Conservation (phyloP, 805 yeast genomes). For the Candida ortonii region DNA sequence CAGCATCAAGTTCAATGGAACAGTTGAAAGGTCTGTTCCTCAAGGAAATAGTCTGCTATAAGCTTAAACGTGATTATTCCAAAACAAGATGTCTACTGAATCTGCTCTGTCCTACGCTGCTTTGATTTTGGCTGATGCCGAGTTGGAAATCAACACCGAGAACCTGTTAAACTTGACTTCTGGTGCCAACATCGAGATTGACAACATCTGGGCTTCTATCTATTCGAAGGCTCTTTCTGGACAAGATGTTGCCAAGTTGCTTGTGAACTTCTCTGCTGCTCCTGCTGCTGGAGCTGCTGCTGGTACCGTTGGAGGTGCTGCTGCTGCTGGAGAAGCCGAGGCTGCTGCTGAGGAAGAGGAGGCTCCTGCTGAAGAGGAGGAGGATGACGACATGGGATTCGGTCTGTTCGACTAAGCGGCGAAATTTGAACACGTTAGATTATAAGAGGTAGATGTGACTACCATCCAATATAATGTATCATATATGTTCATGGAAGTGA, state of each 20-base stretch:
- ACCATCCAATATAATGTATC: no score
- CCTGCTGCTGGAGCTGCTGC: constrained; percentile 51
- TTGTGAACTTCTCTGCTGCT: constrained; percentile 53
- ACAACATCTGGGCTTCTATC: constrained; percentile 76
- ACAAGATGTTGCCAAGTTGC: constrained; percentile 68
- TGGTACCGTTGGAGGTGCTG: constrained; percentile 45
- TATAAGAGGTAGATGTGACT: not conserved
- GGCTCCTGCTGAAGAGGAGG: constrained; percentile 61
- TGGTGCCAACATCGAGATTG: constrained; percentile 78
- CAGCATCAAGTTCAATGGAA: constrained; percentile 1
- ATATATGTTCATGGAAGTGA: no score
- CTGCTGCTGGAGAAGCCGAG: constrained; percentile 41
- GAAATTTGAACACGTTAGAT: constrained; percentile 1
- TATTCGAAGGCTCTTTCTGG: constrained; percentile 82
- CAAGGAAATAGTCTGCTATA: constrained; percentile 42
- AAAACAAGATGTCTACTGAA: constrained; percentile 71
- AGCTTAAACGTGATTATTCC: constrained; percentile 46
- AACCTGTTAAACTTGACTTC: constrained; percentile 69
- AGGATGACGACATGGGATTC: constrained; percentile 87
- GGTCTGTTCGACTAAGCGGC: constrained; percentile 76
- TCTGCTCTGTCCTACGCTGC: constrained; percentile 97
- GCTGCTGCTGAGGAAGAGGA: constrained; percentile 57
- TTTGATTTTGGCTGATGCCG: constrained; percentile 95
- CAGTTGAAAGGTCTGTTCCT: constrained; percentile 1
- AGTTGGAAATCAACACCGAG: constrained; percentile 84